Evolutionary conservation across 2,329 filamentous ascomycete genomes (phyloP).

Genomic region (Neodidymelliopsis sp.): DNA sequence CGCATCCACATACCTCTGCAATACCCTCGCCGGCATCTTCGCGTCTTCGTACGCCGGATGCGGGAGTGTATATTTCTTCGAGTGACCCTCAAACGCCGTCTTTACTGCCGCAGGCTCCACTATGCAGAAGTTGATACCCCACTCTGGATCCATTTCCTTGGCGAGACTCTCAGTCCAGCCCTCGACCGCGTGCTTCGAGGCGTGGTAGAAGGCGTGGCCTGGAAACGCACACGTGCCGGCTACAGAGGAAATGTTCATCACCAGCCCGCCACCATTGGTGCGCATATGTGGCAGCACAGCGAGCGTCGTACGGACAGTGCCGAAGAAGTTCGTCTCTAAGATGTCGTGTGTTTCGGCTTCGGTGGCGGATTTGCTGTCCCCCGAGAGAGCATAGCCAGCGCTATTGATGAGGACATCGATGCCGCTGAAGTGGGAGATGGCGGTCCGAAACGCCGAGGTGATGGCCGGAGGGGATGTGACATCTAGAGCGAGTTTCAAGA

Average conservation of each 20-base stretch:
- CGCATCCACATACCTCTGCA: conserved; percentile 46
- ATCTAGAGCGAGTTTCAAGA: conserved; percentile 58
- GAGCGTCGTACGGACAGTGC: conserved; percentile 51
- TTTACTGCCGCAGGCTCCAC: conserved; percentile 53
- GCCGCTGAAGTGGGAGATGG: conserved; percentile 77
- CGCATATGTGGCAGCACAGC: conserved; percentile 51
- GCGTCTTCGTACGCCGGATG: conserved; percentile 30
- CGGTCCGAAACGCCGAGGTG: conserved; percentile 50
- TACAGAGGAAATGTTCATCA: conserved; percentile 29
- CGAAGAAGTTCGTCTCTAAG: conserved; percentile 57
- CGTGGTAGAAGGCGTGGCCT: conserved; percentile 34
- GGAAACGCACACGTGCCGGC: conserved; percentile 30
- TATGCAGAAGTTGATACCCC: conserved; percentile 51
- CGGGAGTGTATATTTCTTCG: conserved; percentile 28
- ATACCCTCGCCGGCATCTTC: conserved; percentile 29
- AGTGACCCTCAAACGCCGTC: conserved; percentile 48
- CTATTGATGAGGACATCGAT: conserved; percentile 51
- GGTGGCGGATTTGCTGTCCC: conserved; percentile 38
- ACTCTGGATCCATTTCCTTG: conserved; percentile 51
- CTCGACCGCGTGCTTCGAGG: conserved; percentile 38
- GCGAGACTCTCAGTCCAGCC: conserved; percentile 57
- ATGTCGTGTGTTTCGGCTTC: conserved; percentile 45
- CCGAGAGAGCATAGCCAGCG: conserved; percentile 57
- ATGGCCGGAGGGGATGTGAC: conserved; percentile 55
- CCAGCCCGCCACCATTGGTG: conserved; percentile 40